Conservation (phyloP, 805 yeast genomes). For the Kuraishia hungarica region DNA sequence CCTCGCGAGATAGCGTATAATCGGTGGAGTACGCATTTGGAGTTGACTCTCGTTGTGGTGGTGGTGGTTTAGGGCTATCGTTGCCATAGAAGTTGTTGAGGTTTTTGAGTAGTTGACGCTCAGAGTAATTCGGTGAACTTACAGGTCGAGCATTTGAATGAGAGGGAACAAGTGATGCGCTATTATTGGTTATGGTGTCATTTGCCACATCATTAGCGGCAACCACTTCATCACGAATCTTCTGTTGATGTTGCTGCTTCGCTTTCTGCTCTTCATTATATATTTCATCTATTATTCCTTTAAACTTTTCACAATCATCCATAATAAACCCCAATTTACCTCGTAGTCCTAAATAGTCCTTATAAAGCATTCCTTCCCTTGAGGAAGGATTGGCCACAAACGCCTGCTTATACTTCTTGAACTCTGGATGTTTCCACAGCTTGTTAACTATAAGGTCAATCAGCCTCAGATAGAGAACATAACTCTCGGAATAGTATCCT, state of each 20-base stretch:
- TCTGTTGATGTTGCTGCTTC: neutral
- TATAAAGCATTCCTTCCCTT: conserved; percentile 15
- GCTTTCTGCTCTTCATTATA: conserved; percentile 10
- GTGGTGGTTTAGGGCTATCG: neutral
- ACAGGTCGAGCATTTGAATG: neutral
- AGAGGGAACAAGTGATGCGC: neutral
- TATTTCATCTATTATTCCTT: conserved; percentile 15
- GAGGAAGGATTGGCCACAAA: conserved; percentile 7
- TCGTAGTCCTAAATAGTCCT: conserved; percentile 16
- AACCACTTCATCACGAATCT: no score
- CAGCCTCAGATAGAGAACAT: conserved; percentile 46
- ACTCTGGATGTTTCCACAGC: conserved; percentile 36
- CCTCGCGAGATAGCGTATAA: neutral
- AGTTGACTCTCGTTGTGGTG: neutral
- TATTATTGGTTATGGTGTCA: neutral
- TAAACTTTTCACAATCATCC: conserved; percentile 21
- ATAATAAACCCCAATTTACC: conserved; percentile 16
- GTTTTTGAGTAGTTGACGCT: neutral
- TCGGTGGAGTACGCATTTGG: neutral
- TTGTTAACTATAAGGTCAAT: conserved; percentile 46
- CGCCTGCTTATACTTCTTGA: conserved; percentile 19
- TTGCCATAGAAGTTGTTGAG: neutral
- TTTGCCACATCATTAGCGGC: neutral
- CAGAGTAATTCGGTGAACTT: neutral
- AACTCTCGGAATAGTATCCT: conserved; percentile 39